Conservation (phyloP, 2,329 filamentous ascomycete species). For the Colletotrichum sp. region DNA sequence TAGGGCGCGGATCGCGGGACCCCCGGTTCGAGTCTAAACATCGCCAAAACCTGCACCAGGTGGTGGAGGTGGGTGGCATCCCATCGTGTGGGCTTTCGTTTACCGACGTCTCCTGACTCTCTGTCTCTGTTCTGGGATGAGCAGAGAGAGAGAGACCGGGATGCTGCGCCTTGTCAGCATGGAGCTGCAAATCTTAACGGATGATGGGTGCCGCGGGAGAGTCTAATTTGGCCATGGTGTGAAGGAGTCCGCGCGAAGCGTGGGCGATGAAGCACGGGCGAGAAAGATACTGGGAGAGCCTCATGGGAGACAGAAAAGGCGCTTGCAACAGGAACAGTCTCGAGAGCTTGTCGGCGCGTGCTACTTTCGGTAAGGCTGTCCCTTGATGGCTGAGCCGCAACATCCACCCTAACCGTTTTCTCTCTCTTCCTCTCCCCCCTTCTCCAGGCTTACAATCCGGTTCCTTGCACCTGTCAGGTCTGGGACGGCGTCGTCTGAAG, state of each 20-base stretch:
- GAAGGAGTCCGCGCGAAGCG: constrained; percentile 10
- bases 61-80: neutral
- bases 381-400: constrained; percentile 7
- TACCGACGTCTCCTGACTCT: neutral
- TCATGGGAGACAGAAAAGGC: neutral
- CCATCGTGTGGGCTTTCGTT: neutral
- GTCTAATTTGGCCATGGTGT: neutral
- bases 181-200: neutral
- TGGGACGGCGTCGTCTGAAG: neutral
- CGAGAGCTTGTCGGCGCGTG: constrained; percentile 3
- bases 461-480: neutral
- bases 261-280: neutral
- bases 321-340: constrained; percentile 12
- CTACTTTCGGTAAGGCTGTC: constrained; percentile 3
- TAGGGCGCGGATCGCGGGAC: neutral
- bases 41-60: constrained; percentile 11
- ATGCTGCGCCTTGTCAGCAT: neutral
- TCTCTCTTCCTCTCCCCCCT: neutral
- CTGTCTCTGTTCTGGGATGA: neutral
- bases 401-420: neutral
- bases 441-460: neutral
- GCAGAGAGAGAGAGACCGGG: neutral
- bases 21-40: constrained; percentile 4
- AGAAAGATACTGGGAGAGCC: neutral
- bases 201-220: neutral